Conservation (phyloP, 208 protist species). For the Leishmania aethiopica region DNA sequence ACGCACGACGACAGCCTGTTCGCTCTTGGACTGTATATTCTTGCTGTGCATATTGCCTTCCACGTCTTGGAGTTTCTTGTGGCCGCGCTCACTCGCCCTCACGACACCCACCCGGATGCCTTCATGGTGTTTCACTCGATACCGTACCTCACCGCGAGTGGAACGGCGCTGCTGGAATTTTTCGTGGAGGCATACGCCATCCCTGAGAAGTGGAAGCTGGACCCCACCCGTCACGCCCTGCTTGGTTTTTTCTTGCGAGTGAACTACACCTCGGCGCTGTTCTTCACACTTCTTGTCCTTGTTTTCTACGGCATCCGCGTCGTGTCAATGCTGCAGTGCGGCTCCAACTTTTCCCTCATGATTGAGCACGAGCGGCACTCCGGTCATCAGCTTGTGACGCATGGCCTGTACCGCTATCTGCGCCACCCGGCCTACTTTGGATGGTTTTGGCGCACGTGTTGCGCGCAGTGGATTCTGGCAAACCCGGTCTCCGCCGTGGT, state of each 20-base stretch:
- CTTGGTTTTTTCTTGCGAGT: constrained; percentile 41
- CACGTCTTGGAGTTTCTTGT: constrained; percentile 83
- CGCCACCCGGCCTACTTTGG: constrained; percentile 97
- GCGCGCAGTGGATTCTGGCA: constrained; percentile 91
- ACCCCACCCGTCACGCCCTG: neutral
- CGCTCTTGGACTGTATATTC: constrained; percentile 61
- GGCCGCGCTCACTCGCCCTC: constrained; percentile 41
- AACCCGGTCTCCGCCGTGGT: constrained; percentile 91
- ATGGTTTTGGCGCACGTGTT: constrained; percentile 94
- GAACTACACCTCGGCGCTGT: constrained; percentile 29
- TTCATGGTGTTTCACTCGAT: constrained; percentile 90
- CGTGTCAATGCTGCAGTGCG: constrained; percentile 82
- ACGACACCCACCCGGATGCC: constrained; percentile 71
- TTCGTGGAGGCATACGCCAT: constrained; percentile 60
- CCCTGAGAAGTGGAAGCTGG: constrained; percentile 65
- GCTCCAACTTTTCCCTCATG: constrained; percentile 80
- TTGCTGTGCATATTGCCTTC: constrained; percentile 66
- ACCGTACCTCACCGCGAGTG: constrained; percentile 58
- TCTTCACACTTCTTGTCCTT: constrained; percentile 46
- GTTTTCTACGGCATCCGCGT: constrained; percentile 79
- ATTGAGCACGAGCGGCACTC: constrained; percentile 67
- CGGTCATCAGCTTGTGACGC: constrained; percentile 88
- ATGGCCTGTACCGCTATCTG: constrained; percentile 90
- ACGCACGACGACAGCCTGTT: constrained; percentile 41
- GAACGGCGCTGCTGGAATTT: constrained; percentile 66